Evolutionary conservation across 768 basidiomycete species (phyloP).

Genomic region (Tulasnella sp.): DNA sequence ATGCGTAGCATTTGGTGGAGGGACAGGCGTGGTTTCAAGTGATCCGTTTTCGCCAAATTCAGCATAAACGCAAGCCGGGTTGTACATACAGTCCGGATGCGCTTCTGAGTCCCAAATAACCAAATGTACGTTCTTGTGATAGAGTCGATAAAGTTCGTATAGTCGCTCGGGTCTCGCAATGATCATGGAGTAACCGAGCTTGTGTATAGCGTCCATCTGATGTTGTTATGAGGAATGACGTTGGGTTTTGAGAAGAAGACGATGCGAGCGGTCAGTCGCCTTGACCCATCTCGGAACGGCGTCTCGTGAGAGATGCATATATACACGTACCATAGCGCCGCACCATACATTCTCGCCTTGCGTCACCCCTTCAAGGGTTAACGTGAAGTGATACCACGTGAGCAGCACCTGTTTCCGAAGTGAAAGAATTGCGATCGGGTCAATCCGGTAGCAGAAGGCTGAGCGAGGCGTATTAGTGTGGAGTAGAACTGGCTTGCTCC

Average conservation of each 20-base stretch:
- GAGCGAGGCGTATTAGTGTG: not conserved
- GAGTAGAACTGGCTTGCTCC: no score
- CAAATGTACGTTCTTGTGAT: conserved; percentile 4
- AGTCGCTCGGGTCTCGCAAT: not conserved
- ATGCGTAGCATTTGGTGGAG: not conserved
- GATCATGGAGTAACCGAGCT: conserved; percentile 21
- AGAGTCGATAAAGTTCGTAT: not conserved
- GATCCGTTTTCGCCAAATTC: not conserved
- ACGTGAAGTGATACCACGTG: not conserved
- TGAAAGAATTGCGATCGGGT: not conserved
- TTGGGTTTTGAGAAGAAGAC: not conserved
- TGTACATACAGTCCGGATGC: not conserved
- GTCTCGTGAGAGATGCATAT: not conserved
- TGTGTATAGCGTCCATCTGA: not conserved
- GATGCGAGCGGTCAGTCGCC: not conserved
- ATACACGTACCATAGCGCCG: not conserved
- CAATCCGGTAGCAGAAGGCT: not conserved
- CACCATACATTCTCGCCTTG: conserved; percentile 24
- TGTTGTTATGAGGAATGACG: not conserved
- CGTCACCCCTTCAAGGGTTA: not conserved
- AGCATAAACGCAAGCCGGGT: not conserved
- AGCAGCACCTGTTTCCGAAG: conserved; percentile 2
- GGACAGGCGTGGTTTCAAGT: not conserved
- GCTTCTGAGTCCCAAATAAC: not conserved
- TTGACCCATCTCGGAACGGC: not conserved